These are phyloP conservation scores for Backusella circina DNA, from an alignment of 192 early-diverging fungal species.

Conservation along the genomic window DNA sequence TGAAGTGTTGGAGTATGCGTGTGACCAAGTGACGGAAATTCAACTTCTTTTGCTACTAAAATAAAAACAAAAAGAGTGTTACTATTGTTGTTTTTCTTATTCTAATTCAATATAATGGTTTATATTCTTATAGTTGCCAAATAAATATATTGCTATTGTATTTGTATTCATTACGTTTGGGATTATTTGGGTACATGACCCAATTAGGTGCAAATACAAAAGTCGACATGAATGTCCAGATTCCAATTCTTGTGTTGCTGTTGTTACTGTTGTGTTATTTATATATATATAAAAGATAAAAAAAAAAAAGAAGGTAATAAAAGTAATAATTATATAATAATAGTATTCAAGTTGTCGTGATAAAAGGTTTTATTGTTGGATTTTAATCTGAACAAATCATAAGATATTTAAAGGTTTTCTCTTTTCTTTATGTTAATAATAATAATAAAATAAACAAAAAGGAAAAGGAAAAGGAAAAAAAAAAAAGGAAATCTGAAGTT, in stretches of 20 bases:
- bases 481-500: neutral
- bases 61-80: neutral
- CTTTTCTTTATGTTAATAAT: neutral
- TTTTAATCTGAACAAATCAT: constrained; percentile 5
- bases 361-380: neutral
- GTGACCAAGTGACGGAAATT: neutral
- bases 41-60: constrained; percentile 3
- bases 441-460: neutral
- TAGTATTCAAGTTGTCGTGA: neutral
- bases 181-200: constrained; percentile 7
- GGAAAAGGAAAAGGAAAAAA: neutral
- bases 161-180: neutral
- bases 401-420: neutral
- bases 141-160: neutral
- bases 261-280: neutral
- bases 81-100: neutral
- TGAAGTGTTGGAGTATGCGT: neutral
- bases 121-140: neutral
- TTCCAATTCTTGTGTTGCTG: neutral
- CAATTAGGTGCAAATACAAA: constrained; percentile 14
- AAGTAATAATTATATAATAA: neutral
- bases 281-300: neutral
- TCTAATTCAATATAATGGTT: neutral
- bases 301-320: neutral
- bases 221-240: constrained; percentile 6